Percentiles rank a stretch among this genome's conserved stretches.
Conservation (phyloP, 2,329 filamentous ascomycete species). For the Aureobasidium musti region DNA sequence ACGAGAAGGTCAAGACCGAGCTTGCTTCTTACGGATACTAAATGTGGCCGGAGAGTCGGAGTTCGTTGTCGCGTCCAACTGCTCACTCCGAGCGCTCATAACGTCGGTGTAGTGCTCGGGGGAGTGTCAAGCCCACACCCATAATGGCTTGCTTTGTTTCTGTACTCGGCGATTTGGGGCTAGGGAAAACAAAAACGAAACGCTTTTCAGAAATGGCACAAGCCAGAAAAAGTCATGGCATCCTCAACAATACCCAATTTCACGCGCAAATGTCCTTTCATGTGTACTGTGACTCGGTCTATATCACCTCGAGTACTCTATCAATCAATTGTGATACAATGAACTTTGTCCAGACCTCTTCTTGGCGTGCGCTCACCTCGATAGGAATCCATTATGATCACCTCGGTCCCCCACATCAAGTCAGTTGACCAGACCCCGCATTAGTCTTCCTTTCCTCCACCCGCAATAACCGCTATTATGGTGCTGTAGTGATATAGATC, state of each 20-base stretch:
- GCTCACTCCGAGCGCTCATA: slow-evolving; percentile 27
- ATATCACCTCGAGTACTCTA: not conserved
- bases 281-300: not conserved
- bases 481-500: slow-evolving; percentile 1
- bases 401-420: slow-evolving; percentile 7
- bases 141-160: slow-evolving; percentile 29
- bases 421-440: slow-evolving; percentile 17
- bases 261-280: slow-evolving; percentile 19
- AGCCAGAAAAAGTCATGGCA: slow-evolving; percentile 28
- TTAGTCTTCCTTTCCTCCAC: slow-evolving; percentile 15
- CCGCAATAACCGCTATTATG: slow-evolving; percentile 7
- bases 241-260: slow-evolving; percentile 28
- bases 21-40: slow-evolving; percentile 93
- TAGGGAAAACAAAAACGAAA: slow-evolving; percentile 30
- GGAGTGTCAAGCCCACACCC: slow-evolving; percentile 29
- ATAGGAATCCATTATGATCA: not conserved
- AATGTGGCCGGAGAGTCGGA: slow-evolving; percentile 36
- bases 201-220: slow-evolving; percentile 27
- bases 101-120: slow-evolving; percentile 20
- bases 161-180: slow-evolving; percentile 29
- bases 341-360: not conserved
- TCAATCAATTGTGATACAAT: not conserved
- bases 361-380: not conserved
- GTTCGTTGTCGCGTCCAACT: slow-evolving; percentile 24
- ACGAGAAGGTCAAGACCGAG: slow-evolving; percentile 83